Base-by-base conservation (phyloP, 192 early-diverging fungal genomes). In the Coemansia sp. region DNA sequence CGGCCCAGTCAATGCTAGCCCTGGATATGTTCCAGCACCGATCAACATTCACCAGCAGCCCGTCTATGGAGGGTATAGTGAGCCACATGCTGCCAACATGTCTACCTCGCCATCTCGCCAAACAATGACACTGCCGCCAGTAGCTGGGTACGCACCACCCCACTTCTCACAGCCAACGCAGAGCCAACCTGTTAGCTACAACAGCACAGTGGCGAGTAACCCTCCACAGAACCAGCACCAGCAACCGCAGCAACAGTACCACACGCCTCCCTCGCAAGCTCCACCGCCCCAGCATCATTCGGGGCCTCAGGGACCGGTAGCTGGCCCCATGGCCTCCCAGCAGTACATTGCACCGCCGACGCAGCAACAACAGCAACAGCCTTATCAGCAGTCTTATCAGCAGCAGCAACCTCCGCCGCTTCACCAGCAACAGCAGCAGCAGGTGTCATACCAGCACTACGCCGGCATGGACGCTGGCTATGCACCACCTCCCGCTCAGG, bases 81-180 rank as follows among this genome's bases (percentile, higher is more conserved):
- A 83, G 38, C 42, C 70, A 8, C 24, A 51, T 12, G 15, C 63
- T 12, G 31, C 63, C 5, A 67, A 34, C 29, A 59, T 63, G 5
- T 54, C 70, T 33, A 67, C 69, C 6, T 68, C 70, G 34, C 52
- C 65, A n/a, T 24, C 47, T 1, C 66, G 74, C 42, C 70, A 70
- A 16, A 57, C 66, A 11, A 43, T 71, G 12, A 44, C 76, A 15
- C 74, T 76, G 68, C 73, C 73, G 11, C 33, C 33, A 20, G 29
- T 59, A 3, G 70, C 64, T 31, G 70, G 61, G 16, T 76, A 84
- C 36, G 55, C 76, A 6, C 40, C 74, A 11, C 70, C 66, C n/a
- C 59, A 47, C n/a, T 79, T 68, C 46, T 62, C 70, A 4, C 71
- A 70, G 33, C 66, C 78, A 18, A 63, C 72, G 1, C 77, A 78